Base-by-base conservation (phyloP, 2,329 filamentous ascomycete genomes). In the Waltergamsia citrina region DNA sequence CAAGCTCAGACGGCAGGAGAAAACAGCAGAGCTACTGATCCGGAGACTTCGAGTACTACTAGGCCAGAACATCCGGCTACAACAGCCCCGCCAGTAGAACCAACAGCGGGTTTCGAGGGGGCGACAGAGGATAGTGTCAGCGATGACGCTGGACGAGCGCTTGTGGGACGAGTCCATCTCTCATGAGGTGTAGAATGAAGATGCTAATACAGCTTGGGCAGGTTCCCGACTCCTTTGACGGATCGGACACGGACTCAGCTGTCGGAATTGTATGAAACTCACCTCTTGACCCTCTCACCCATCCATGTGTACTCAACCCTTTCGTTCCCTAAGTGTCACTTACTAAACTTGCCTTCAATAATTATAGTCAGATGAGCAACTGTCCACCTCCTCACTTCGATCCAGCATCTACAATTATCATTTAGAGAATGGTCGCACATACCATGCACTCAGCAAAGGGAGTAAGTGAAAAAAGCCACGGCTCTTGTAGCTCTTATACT, bases 361-460 rank as follows among this genome's bases (percentile, higher is more conserved):
- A 7, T 7, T 12, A 32, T 31, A 36, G 34, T 32, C 27, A 28
- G 34, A 36, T 19, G 34, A 36, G 16, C 21, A 31, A n/a, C 20
- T 32, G 12, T 37, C 29, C 21, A 32, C 35, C 11, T 22, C 25
- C 12, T 37, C 29, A 11, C 19, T 27, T 8, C 28, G 35, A 5
- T 37, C 29, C 22, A 37, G 35, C 23, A 32, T 40, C 9, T 32
- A 23, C 30, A 27, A 32, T 7, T 38, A 41, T 23, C 42, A 43
- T 10, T 20, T 40, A n/a, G 47, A 50, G 33, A 48, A 49, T 38
- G 46, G 45, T n/a, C 38, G 44, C n/a, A 40, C 36, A 18, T 47
- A 49, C 29, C 43, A 46, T 36, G 47, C 42, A 1, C 40, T 49
- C 40, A 47, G 48, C 31, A 38, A 43, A 20, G 49, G 47, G 25